Evolutionary conservation across 345 rosid species (phyloP), one percentile per base, ranked within the genome.

Genomic region (Camelina sativa): DNA sequence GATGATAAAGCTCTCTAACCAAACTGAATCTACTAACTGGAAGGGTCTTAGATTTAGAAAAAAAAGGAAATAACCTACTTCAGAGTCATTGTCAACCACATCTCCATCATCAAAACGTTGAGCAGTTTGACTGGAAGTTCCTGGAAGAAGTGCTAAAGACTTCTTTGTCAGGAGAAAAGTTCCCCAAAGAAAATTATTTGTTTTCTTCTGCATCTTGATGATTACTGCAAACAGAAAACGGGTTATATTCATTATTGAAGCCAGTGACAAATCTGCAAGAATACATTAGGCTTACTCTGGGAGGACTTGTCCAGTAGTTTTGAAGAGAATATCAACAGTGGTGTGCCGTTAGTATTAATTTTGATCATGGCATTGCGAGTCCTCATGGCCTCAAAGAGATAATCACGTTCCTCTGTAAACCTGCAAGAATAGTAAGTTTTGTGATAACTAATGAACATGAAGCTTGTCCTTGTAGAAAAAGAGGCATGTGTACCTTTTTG

Each of bases 251-350:
- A 52, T 62, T 28, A 38, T n/a, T 53, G 7, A 76, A 61, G 46
- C 8, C 56, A 62, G 43, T 30, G 53, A 46, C 3, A 34, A 38
- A 19, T 37, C 37, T 11, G 69, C 13, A 69, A 62, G 17, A 64
- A 34, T 20, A 10, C 74, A 50, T 25, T 57, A 64, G 32, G 53
- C 86, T 80, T 82, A 88, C 97, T 70, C 58, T 65, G 84, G 19
- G 85, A 73, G 69, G 81, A 82, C 11, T 37, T 56, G 23, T 83
- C 82, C 43, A 92, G 82, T 65, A 79, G 82, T 57, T 83, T 85
- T 41, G 92, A 87, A 34, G 94, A 76, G 69, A 86, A 92, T 82
- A 92, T 83, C 77, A 90, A 72, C 82, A 92, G 73, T 74, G 88
- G 87, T 20, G 73, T 66, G 58, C 83, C 91, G 70, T 79, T 75